Evolutionary conservation across 306 rosid species (phyloP), one percentile per base, ranked within the genome.

Genomic region (Vigna mungo): DNA sequence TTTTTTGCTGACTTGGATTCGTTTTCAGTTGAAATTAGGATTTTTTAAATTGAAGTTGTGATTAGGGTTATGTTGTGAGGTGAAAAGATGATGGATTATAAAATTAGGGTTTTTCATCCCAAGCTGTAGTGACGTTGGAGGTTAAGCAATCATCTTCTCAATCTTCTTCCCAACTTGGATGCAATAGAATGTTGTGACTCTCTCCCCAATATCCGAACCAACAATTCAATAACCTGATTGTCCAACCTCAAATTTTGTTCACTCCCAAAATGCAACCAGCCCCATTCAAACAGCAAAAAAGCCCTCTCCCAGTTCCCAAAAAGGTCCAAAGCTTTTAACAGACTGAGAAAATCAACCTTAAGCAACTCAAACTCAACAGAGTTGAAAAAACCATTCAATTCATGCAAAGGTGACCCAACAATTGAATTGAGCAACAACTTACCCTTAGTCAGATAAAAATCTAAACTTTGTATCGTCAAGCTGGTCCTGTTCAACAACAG

Each of bases 171-270:
- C 88, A 95, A 32, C 85, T 87, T 91, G 9, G 87, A 85, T 37
- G 98, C 97, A 85, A 86, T 81, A 5, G 88, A 85, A 84, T 96
- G 91, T 82, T 92, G 96, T 2, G 99, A 96, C 78, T 96, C 96
- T 66, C 91, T 90, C 30, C 98, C 98, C 43, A 96, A 83, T 46
- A 96, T 89, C 59, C 89, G 88, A 77, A 89, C 88, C 88, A 92
- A 84, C 14, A 89, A 61, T 75, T 96, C 99, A 76, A 92, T 78
- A 77, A 83, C 84, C 75, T 88, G 96, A 46, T 66, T 83, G 51
- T 92, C 96, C 14, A 91, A 66, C 83, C 79, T 92, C 90, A 76
- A 41, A 78, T 75, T 80, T 36, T 81, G 53, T 6, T 6, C 86
- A 56, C 86, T 72, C 68, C 85, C 85, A 41, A 78, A 74, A 68